These are phyloP conservation scores for Ustilago curta DNA, from an alignment of 1,284 basidiomycete species.

Conservation along the genomic window DNA sequence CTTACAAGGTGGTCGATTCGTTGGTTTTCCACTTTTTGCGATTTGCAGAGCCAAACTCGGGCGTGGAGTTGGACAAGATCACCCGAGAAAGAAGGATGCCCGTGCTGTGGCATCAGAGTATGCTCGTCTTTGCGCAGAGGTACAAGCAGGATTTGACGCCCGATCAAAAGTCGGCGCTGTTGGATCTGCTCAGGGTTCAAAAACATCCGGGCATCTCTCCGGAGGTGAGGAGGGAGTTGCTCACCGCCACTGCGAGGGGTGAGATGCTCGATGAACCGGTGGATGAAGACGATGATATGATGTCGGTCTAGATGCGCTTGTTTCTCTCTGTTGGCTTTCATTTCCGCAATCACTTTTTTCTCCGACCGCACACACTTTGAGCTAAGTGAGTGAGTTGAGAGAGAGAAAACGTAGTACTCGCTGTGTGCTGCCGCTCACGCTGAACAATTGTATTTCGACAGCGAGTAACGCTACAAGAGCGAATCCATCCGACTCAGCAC, in stretches of 20 bases:
- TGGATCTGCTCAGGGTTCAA: conserved; percentile 89
- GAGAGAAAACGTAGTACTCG: conserved; percentile 2
- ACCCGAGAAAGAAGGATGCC: conserved; percentile 72
- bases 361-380: not conserved
- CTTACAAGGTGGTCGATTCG: conserved; percentile 97
- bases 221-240: conserved; percentile 87
- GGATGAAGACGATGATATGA: conserved; percentile 56
- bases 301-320: conserved; percentile 42
- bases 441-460: not conserved
- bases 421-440: not conserved
- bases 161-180: conserved; percentile 96
- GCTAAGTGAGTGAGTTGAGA: too few species aligned
- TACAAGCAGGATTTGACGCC: conserved; percentile 96
- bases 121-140: conserved; percentile 94
- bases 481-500: conserved; percentile 64
- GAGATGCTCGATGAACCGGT: conserved; percentile 69
- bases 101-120: conserved; percentile 97
- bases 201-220: conserved; percentile 88
- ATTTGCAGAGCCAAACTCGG: conserved; percentile 74
- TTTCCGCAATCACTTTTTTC: conserved; percentile 4
- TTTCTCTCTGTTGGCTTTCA: not conserved
- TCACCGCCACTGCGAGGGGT: conserved; percentile 72
- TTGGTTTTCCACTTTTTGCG: conserved; percentile 98
- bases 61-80: conserved; percentile 62
- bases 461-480: conserved; percentile 29